These are phyloP conservation scores for Diaporthe sp. DNA, from an alignment of 2,329 filamentous ascomycete genomes.

Conservation along the genomic window DNA sequence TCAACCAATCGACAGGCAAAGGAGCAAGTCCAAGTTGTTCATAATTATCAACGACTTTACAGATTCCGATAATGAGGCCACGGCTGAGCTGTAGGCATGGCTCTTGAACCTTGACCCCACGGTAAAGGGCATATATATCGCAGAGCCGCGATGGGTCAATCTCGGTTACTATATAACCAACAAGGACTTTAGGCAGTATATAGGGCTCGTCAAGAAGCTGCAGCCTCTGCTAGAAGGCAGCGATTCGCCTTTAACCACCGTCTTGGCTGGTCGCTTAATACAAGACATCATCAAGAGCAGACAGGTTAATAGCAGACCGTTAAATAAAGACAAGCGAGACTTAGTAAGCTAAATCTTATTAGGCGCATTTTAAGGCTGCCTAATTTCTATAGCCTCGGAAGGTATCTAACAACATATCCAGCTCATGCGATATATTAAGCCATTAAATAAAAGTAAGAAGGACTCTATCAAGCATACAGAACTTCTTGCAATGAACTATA, in stretches of 20 bases:
- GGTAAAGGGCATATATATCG: too few species aligned
- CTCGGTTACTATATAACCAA: constrained; percentile 34
- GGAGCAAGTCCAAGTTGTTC: not conserved
- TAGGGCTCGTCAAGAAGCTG: constrained; percentile 18
- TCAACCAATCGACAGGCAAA: not conserved
- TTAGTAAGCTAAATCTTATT: constrained; percentile 15
- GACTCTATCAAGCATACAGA: constrained; percentile 30
- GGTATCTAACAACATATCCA: too few species aligned
- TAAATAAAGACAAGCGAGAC: constrained; percentile 2
- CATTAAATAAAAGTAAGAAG: not conserved
- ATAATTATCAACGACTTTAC: constrained; percentile 35
- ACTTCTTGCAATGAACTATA: constrained; percentile 30
- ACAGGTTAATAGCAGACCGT: not conserved
- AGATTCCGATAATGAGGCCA: too few species aligned
- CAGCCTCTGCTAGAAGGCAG: not conserved
- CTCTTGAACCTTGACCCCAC: too few species aligned
- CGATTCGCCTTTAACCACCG: constrained; percentile 27
- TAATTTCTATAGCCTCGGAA: too few species aligned
- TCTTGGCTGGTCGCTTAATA: constrained; percentile 28
- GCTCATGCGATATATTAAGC: constrained; percentile 29
- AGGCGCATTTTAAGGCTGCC: too few species aligned
- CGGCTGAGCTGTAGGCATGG: too few species aligned
- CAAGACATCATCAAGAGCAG: constrained; percentile 7
- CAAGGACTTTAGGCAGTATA: constrained; percentile 16
- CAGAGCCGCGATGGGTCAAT: constrained; percentile 32